Base-by-base conservation (phyloP, 2,329 filamentous ascomycete genomes). In the Hypoxylon sp. region DNA sequence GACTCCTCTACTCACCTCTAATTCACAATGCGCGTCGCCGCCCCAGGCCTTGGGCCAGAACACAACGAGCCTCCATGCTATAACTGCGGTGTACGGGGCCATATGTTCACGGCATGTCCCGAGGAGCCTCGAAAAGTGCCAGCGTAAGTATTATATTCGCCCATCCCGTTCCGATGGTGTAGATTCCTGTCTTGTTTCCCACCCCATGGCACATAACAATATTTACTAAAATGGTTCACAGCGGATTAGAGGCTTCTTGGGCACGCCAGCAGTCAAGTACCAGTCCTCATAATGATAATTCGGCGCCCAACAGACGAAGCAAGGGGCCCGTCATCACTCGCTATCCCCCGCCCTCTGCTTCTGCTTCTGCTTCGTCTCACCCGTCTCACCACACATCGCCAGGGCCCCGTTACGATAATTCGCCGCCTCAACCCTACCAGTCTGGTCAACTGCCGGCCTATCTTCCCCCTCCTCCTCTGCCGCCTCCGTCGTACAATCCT, bases 281-380 rank as follows among this genome's bases (percentile, higher is more conserved):
- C 33, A 66, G 64, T 43, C 63, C 65, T 52, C 58, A 61, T 20
- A 63, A 64, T 55, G 65, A 69, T 23, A 55, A 58, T 24, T 49
- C 63, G 10, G 37, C 52, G 11, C 55, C 65, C 15, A 48, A 48
- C 18, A 73, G 67, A 55, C 63, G 67, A 46, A 58, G 58, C 26
- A 73, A 70, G 52, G 70, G 69, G 4, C 70, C 71, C 8, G 62
- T 73, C 15, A 69, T 73, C 27, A 73, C 70, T 15, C 70, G 70
- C 35, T 73, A 73, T 26, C 65, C 69, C 13, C 65, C 64, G 35
- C 71, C 71, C 5, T 54, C 59, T 43, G 54, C 58, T 48, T 55
- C 60, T 10, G 62, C 53, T 9, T 46, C 60, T n/a, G n/a, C n/a
- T n/a, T n/a, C n/a, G n/a, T n/a, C n/a, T n/a, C n/a, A n/a, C n/a